Evolutionary conservation across 2,329 filamentous ascomycete species (phyloP).

Genomic region (Microsporum canis): DNA sequence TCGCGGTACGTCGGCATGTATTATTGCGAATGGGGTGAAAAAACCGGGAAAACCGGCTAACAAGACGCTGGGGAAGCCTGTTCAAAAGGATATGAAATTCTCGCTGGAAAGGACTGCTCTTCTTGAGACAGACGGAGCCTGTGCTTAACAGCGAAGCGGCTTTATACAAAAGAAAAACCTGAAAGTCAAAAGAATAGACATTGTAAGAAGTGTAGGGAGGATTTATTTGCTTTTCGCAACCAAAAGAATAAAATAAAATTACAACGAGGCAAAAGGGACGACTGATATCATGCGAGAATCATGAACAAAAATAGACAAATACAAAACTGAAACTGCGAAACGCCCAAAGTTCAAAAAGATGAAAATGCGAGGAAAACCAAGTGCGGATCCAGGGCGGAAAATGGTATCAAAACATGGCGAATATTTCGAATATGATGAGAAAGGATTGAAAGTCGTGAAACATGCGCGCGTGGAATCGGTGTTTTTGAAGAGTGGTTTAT

Average conservation of each 20-base stretch:
- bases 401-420: constrained; percentile 2
- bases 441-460: constrained; percentile 1
- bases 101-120: too few species aligned
- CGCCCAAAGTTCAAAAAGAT: not conserved
- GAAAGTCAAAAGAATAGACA: not conserved
- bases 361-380: not conserved
- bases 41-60: too few species aligned
- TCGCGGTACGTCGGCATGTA: too few species aligned
- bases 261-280: not conserved
- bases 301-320: not conserved
- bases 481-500: constrained; percentile 11
- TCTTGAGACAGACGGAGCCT: too few species aligned
- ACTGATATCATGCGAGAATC: constrained; percentile 1
- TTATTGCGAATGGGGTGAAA: too few species aligned
- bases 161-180: not conserved
- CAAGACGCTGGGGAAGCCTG: too few species aligned
- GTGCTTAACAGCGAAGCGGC: not conserved
- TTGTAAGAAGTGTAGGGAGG: not conserved
- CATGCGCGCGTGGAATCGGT: not conserved
- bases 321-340: not conserved
- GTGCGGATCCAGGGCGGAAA: not conserved
- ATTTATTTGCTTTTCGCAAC: constrained; percentile 5
- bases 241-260: not conserved
- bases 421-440: not conserved
- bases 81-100: too few species aligned